These are phyloP conservation scores for Coemansia furcata DNA, from an alignment of 192 early-diverging fungal species.

Conservation along the genomic window DNA sequence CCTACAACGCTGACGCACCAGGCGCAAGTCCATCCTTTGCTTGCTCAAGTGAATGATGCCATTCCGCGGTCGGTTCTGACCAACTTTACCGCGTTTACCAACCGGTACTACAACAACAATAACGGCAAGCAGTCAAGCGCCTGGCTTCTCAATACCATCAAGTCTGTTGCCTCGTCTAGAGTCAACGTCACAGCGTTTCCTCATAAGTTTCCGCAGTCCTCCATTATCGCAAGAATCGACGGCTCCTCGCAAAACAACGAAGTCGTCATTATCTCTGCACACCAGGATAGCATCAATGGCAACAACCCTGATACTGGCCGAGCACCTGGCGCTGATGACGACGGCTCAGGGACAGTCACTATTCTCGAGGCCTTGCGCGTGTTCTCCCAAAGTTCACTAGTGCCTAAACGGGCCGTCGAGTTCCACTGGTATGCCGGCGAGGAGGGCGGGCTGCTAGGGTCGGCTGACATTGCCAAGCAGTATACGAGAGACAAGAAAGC, in stretches of 20 bases:
- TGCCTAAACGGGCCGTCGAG: constrained; percentile 72
- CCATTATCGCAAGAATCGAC: constrained; percentile 15
- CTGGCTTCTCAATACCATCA: constrained; percentile 60
- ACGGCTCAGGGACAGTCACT: constrained; percentile 82
- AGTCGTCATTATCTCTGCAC: constrained; percentile 78
- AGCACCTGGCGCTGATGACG: constrained; percentile 76
- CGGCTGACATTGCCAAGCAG: constrained; percentile 68
- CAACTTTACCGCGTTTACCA: constrained; percentile 72
- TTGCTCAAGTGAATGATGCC: constrained; percentile 56
- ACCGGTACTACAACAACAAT: constrained; percentile 76
- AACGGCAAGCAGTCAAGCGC: constrained; percentile 58
- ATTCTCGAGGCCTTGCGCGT: constrained; percentile 78
- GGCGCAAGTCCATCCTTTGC: constrained; percentile 56
- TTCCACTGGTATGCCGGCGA: constrained; percentile 92
- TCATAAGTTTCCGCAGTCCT: constrained; percentile 25
- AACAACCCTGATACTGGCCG: constrained; percentile 66
- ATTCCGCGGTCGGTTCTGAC: constrained; percentile 64
- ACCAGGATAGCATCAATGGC: constrained; percentile 82
- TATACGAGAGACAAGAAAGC: constrained; percentile 50
- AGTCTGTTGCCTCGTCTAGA: not conserved
- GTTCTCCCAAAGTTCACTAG: constrained; percentile 60
- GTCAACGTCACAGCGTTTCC: constrained; percentile 2
- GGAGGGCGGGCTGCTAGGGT: constrained; percentile 86
- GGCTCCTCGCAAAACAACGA: constrained; percentile 36
- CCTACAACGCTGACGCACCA: constrained; percentile 51